Evolutionary conservation across 108 stramenopile genomes (phyloP).

Genomic region (Stephanodiscus triporus): DNA sequence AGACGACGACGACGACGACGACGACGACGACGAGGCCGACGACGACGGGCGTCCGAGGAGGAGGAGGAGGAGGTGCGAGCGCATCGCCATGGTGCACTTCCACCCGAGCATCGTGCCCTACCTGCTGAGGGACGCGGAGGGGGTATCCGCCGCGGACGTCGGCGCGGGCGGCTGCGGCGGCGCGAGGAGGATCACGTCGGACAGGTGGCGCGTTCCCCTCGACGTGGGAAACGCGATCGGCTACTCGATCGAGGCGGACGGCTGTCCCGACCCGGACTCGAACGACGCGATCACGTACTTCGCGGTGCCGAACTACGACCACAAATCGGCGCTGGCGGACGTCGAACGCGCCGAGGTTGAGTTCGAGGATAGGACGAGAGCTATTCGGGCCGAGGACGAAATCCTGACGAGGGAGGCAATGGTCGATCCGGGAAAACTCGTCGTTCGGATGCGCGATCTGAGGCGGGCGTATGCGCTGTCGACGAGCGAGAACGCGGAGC

Average conservation of each 20-base stretch:
- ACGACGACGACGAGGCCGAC: slow-evolving; percentile 1
- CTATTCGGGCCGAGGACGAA: neutral
- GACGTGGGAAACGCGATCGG: slow-evolving; percentile 11
- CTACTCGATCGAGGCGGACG: neutral
- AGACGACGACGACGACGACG: neutral
- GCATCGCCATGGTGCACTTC: slow-evolving; percentile 16
- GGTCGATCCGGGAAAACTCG: slow-evolving; percentile 4
- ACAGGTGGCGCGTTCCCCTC: slow-evolving; percentile 16
- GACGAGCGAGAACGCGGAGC: neutral
- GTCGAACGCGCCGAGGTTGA: slow-evolving; percentile 4
- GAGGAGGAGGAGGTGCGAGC: neutral
- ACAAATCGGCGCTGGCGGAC: slow-evolving; percentile 7
- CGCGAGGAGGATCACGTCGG: neutral
- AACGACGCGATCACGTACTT: slow-evolving; percentile 13
- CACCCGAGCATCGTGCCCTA: slow-evolving; percentile 9
- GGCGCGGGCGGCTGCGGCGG: neutral
- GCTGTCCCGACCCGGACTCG: slow-evolving; percentile 11
- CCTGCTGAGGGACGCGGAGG: neutral
- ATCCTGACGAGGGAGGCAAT: neutral
- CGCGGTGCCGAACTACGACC: slow-evolving; percentile 17
- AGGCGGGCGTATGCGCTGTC: neutral
- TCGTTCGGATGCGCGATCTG: slow-evolving; percentile 2
- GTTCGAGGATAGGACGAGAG: neutral
- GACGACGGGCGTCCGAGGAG: neutral
- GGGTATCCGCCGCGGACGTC: neutral